phyloP scores from a whole-genome alignment of 345 rosid genomes.

The Pelargonium nanum region DNA sequence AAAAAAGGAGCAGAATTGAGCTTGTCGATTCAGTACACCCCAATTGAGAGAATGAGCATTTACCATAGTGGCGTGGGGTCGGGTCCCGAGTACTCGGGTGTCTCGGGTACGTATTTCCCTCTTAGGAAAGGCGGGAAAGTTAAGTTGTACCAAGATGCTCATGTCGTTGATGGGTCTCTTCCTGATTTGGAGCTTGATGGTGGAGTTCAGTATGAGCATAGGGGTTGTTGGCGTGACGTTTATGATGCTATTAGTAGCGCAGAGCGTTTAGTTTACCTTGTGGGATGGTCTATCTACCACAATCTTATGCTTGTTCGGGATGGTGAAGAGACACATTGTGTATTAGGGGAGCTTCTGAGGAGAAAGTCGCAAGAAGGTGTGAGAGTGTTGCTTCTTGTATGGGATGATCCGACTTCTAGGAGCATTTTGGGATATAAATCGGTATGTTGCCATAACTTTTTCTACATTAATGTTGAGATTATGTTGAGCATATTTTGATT shows the following conservation, averaged over 20 bases:
- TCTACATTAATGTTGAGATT: not conserved
- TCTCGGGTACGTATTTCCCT: conserved; percentile 80
- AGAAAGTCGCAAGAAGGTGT: conserved; percentile 90
- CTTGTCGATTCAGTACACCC: conserved; percentile 57
- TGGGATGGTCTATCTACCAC: conserved; percentile 89
- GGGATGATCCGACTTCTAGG: conserved; percentile 95
- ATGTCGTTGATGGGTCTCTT: conserved; percentile 49
- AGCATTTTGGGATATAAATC: conserved; percentile 56
- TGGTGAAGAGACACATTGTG: conserved; percentile 20
- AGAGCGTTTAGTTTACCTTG: conserved; percentile 63
- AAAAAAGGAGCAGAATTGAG: conserved; percentile 57
- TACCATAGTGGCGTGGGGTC: conserved; percentile 49
- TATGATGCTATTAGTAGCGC: conserved; percentile 68
- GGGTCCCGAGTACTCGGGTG: conserved; percentile 46
- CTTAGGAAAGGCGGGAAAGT: conserved; percentile 71
- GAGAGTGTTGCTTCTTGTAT: conserved; percentile 73
- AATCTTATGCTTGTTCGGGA: conserved; percentile 52
- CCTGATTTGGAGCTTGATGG: conserved; percentile 51
- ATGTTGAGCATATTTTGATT: not conserved
- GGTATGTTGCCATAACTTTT: conserved; percentile 28
- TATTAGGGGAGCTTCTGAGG: conserved; percentile 72
- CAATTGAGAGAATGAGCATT: conserved; percentile 36
- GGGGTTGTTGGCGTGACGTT: conserved; percentile 72
- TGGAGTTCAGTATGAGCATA: conserved; percentile 35
- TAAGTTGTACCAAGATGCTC: conserved; percentile 89